Evolutionary conservation across 495 filamentous ascomycete species (phyloP).

Genomic region (Astrothelium subdiscretum): DNA sequence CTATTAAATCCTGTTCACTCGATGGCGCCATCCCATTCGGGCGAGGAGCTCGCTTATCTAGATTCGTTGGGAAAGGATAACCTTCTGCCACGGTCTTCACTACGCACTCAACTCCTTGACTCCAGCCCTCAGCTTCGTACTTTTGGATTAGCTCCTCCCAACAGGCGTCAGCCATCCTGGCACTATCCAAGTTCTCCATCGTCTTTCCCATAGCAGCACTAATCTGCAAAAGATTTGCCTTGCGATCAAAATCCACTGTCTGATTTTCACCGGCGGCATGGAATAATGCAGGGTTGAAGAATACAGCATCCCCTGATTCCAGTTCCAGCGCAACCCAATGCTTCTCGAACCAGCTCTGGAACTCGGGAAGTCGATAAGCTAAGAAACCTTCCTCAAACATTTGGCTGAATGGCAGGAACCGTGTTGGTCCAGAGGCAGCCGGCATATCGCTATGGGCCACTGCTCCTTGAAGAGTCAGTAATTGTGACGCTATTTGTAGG

Average conservation of each 20-base stretch:
- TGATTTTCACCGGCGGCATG: constrained; percentile 45
- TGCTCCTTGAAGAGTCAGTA: constrained; percentile 45
- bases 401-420: constrained; percentile 45
- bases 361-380: constrained; percentile 37
- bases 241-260: constrained; percentile 34
- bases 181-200: constrained; percentile 43
- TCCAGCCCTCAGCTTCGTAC: constrained; percentile 25
- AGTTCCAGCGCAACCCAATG: constrained; percentile 38
- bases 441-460: constrained; percentile 49
- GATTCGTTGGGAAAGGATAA: constrained; percentile 48
- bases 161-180: constrained; percentile 31
- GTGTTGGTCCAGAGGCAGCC: constrained; percentile 37
- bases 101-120: constrained; percentile 27
- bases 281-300: constrained; percentile 46
- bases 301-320: constrained; percentile 39
- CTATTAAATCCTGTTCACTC: constrained; percentile 41
- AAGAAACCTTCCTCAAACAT: constrained; percentile 39
- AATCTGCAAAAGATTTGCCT: constrained; percentile 44
- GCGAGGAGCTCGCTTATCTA: constrained; percentile 39
- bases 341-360: constrained; percentile 36
- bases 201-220: constrained; percentile 45
- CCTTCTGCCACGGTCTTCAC: constrained; percentile 38
- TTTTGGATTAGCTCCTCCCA: constrained; percentile 31
- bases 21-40: constrained; percentile 43
- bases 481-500: constrained; percentile 35